Evolutionary conservation across 805 yeast genomes (phyloP).

Genomic region (Lipomyces kockii): DNA sequence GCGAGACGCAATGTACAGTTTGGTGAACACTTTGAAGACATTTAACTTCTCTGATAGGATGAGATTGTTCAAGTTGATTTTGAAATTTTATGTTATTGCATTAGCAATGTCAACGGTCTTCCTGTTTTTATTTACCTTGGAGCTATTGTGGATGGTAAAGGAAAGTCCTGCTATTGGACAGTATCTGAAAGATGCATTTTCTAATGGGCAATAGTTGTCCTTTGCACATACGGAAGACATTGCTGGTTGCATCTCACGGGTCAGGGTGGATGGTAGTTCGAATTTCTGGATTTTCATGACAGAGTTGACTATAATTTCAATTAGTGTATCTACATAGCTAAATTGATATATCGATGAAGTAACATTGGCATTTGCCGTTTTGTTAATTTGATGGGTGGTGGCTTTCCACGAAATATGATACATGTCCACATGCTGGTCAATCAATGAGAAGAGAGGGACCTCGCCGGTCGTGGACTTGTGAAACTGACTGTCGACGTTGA

Average conservation of each 20-base stretch:
- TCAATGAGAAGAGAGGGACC: too few relatives aligned
- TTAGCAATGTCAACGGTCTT: neutral
- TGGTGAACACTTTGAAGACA: constrained; percentile 5
- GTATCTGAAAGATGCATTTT: neutral
- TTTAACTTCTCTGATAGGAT: constrained; percentile 4
- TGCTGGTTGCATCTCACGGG: too few relatives aligned
- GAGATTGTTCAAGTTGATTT: constrained; percentile 2
- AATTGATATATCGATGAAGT: too few relatives aligned
- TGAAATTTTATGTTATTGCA: neutral
- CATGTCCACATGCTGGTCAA: too few relatives aligned
- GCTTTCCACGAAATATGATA: too few relatives aligned
- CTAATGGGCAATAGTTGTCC: neutral
- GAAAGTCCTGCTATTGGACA: constrained; percentile 9
- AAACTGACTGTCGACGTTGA: too few relatives aligned
- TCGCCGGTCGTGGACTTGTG: too few relatives aligned
- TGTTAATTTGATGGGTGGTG: neutral
- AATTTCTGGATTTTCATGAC: too few relatives aligned
- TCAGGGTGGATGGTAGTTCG: too few relatives aligned
- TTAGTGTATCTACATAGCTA: neutral
- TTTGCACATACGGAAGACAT: too few relatives aligned
- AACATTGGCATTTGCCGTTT: neutral
- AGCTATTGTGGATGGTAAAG: constrained; percentile 7
- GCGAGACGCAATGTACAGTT: constrained; percentile 9
- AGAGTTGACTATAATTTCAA: too few relatives aligned
- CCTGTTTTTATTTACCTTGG: neutral